Evolutionary conservation across 345 rosid species (phyloP).

Genomic region (Orychophragmus violaceus): DNA sequence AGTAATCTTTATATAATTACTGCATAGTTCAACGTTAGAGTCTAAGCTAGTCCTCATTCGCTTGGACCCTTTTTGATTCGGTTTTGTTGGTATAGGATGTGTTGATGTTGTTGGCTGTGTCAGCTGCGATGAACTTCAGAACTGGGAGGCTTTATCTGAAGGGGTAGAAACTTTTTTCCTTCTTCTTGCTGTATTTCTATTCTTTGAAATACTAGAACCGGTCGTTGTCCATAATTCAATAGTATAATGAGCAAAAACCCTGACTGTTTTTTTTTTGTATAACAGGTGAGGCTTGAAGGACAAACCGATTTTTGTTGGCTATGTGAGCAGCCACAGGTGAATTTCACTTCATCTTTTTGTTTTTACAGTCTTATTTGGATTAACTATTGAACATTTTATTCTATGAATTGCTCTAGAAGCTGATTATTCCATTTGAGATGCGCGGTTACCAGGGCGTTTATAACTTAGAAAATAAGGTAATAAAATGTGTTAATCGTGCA

Average conservation of each 20-base stretch:
- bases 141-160: constrained; percentile 53
- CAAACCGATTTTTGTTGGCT: constrained; percentile 90
- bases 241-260: not conserved
- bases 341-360: not conserved
- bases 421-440: constrained; percentile 93
- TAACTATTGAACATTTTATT: not conserved
- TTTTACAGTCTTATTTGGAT: not conserved
- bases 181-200: not conserved
- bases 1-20: no score
- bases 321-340: constrained; percentile 83
- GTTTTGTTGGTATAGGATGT: constrained; percentile 35
- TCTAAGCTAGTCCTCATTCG: no score
- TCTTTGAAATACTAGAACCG: not conserved
- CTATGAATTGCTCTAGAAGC: constrained; percentile 36
- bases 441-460: constrained; percentile 80
- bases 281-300: constrained; percentile 86
- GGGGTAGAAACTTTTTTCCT: constrained; percentile 36
- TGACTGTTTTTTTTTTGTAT: not conserved
- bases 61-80: no score
- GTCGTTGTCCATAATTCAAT: not conserved
- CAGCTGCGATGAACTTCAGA: constrained; percentile 45
- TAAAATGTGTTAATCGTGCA: constrained; percentile 29
- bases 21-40: not conserved
- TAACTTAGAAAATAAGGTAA: constrained; percentile 93
- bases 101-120: constrained; percentile 63